phyloP scores from a whole-genome alignment of 2,329 filamentous ascomycete genomes.

The Aspergillus cejpii region DNA sequence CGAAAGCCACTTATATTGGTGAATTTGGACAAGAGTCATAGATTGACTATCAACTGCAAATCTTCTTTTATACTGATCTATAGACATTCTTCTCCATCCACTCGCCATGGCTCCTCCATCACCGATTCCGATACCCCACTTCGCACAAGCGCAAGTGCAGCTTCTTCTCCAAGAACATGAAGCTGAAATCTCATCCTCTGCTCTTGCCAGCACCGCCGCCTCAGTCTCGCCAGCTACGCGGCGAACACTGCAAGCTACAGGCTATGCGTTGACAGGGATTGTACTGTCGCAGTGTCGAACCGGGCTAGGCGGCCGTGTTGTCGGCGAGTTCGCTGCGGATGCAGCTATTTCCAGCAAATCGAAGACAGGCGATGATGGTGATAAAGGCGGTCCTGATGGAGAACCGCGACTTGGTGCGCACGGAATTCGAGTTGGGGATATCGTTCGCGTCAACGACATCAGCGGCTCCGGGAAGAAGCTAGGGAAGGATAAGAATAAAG shows the following conservation, averaged over 20 bases:
- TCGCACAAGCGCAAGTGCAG: slow-evolving; percentile 39
- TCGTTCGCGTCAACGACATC: slow-evolving; percentile 41
- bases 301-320: slow-evolving; percentile 81
- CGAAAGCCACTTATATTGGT: no score
- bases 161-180: slow-evolving; percentile 42
- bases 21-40: no score
- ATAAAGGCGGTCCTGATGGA: slow-evolving; percentile 37
- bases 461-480: slow-evolving; percentile 21
- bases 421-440: slow-evolving; percentile 45
- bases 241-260: slow-evolving; percentile 39
- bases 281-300: slow-evolving; percentile 69
- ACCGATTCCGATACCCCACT: slow-evolving; percentile 34
- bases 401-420: slow-evolving; percentile 40
- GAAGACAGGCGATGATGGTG: slow-evolving; percentile 14
- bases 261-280: slow-evolving; percentile 46
- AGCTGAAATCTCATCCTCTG: slow-evolving; percentile 40
- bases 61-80: neutral
- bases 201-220: slow-evolving; percentile 36
- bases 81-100: neutral
- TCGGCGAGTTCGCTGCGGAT: slow-evolving; percentile 71
- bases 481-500: slow-evolving; percentile 31
- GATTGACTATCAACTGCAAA: neutral
- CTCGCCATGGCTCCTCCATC: neutral
- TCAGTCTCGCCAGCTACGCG: slow-evolving; percentile 39
- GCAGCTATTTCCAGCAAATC: slow-evolving; percentile 50